A percentile compares a stretch with the other conserved stretches of the same genome.
Evolutionary conservation across 164 flowering plant genomes (phyloP).

Genomic region (Kalanchoe fedtschenkoi): DNA sequence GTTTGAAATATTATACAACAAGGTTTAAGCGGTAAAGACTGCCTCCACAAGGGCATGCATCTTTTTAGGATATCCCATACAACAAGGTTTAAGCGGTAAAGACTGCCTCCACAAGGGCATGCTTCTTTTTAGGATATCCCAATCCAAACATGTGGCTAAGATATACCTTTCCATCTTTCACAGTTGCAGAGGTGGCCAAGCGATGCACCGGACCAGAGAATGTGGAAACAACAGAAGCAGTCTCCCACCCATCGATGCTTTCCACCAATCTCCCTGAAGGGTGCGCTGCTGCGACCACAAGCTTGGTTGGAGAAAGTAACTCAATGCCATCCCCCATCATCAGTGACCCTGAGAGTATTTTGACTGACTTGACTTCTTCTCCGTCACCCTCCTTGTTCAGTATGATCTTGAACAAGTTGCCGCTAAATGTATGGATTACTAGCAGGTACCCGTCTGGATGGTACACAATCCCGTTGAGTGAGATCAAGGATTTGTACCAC

Average conservation of each 20-base stretch:
- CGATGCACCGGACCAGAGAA: slow-evolving; percentile 55
- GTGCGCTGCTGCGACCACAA: slow-evolving; percentile 71
- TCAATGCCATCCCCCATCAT: slow-evolving; percentile 71
- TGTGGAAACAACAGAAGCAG: slow-evolving; percentile 41
- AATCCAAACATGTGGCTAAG: slow-evolving; percentile 60
- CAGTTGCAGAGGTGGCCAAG: slow-evolving; percentile 54
- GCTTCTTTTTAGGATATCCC: slow-evolving; percentile 63
- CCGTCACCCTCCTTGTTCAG: slow-evolving; percentile 15
- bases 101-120: slow-evolving; percentile 65
- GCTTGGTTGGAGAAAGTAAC: slow-evolving; percentile 54
- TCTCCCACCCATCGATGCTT: slow-evolving; percentile 76
- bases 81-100: slow-evolving; percentile 22
- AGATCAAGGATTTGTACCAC: slow-evolving; percentile 64
- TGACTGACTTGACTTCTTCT: slow-evolving; percentile 33
- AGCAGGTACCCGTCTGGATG: slow-evolving; percentile 83
- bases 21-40: slow-evolving; percentile 22
- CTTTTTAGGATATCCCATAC: slow-evolving; percentile 55
- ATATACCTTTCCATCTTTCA: slow-evolving; percentile 78
- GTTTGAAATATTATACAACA: too few relatives aligned
- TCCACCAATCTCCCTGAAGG: slow-evolving; percentile 67
- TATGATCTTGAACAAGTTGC: slow-evolving; percentile 50
- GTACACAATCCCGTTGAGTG: slow-evolving; percentile 75
- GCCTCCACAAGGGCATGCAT: slow-evolving; percentile 80
- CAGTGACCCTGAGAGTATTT: slow-evolving; percentile 41
- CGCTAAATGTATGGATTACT: slow-evolving; percentile 54